Evolutionary conservation across 768 basidiomycete species (phyloP), one percentile per base, ranked within the genome.

Genomic region (Hygrocybe coccinea): DNA sequence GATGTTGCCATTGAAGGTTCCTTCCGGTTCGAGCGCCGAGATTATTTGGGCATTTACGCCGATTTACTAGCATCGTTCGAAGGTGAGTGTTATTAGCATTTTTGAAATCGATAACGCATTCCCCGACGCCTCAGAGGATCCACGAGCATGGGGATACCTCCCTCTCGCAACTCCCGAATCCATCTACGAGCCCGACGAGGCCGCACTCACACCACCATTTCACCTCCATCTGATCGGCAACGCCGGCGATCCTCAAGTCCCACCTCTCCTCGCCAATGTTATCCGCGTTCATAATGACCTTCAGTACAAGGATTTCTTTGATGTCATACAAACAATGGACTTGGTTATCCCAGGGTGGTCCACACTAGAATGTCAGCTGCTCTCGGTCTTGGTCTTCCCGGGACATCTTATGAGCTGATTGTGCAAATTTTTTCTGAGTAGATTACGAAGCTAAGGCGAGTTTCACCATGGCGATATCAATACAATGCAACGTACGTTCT

Each of bases 181-280:
- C 36, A 25, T 50, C 29, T 50, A 50, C 49, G 49, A 50, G 25
- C 12, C 29, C 22, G 36, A 50, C 24, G 49, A 50, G 25, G 12
- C 49, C 2, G 17, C 49, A 24, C 49, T 25, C 29, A 25, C 7
- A 14, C 49, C 49, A 7, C 49, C 49, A n/a, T 50, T 50, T 25
- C 49, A 34, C 24, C 49, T 50, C 21, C 49, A 50, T 22, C 29
- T 50, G 14, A 34, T 50, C 49, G 49, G 49, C 49, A 50, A 50
- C 49, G 49, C 49, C 21, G 49, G 49, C 17, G 49, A 50, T 25
- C 49, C 49, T 25, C 12, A 29, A 25, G 25, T 50, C 21, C 49
- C 49, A 14, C 49, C 12, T 25, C 9, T 15, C 12, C 29, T 50
- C n/a, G 17, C 49, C 49, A 50, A 50, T 34, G 29, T 50, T 25